Base-by-base conservation (phyloP, 371 early-diverging fungal species). In the Syncephalastrum contaminatum region DNA sequence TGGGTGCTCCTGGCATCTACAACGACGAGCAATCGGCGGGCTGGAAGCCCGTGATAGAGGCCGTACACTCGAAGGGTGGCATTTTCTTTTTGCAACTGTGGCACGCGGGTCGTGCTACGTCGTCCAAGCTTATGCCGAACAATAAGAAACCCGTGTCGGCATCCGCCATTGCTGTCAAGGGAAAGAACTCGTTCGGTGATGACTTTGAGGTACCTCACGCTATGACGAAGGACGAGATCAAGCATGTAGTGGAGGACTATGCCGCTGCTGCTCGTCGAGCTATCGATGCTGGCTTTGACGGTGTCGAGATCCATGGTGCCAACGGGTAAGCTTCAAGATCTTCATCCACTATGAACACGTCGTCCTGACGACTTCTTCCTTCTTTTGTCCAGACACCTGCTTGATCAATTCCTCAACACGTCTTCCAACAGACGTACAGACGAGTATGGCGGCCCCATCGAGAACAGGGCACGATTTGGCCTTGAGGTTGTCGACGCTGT, bases 281-380 rank as follows among this genome's bases (percentile, higher is more conserved):
- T 41, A 49, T 69, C 16, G 49, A 56, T 43, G 77, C 79, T 13
- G 87, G 82, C 1, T 88, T 89, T 59, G 86, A 89, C 48, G 85
- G 80, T 39, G 66, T 89, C 4, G 86, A 89, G 53, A 70, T 91
- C 21, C 90, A 91, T 64, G 77, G 67, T 52, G 88, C 84, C 0
- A 80, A 88, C 47, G 86, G 51, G 36, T 55, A 56, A 43, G 10
- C 36, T 30, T 30, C n/a, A n/a, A 25, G 25, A 4, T 7, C 47
- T 61, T 55, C 18, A 20, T n/a, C n/a, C n/a, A n/a, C n/a, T n/a
- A 7, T 55, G 51, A 4, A 51, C 56, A 12, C 12, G 36, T 30
- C 36, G 3, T 12, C 2, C 36, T 30, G 10, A n/a, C n/a, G n/a
- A 30, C 36, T 30, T n/a, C n/a, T 30, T 30, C 10, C 12, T 30